Evolutionary conservation across 2,329 filamentous ascomycete genomes (phyloP), one percentile per base, ranked within the genome.

Genomic region (Xylariaceae sp.): DNA sequence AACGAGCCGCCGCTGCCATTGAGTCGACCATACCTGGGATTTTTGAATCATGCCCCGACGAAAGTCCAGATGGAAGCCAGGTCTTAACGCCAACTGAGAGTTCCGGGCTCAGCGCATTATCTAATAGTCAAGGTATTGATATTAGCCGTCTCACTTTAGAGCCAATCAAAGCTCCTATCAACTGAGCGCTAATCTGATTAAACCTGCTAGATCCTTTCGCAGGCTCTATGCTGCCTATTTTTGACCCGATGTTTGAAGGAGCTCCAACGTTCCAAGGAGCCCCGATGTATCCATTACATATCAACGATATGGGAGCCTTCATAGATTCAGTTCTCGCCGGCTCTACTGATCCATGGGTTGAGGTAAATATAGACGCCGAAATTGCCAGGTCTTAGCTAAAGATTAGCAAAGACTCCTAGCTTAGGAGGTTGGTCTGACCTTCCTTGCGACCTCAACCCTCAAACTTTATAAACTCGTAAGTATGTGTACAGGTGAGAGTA

Each of bases 181-280:
- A 37, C 8, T 46, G 2, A 50, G 4, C 12, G 31, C 40, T 61
- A 21, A 55, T 19, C 14, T 31, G 17, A 23, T 21, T 8, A 14
- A 44, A 43, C 12, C 3, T 11, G 2, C 16, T 17, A 62, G 60
- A 62, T 44, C 44, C 56, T 16, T 62, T 60, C 14, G 39, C 53
- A 4, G 60, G 60, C 45, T 41, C 56, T 5, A 51, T 51, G 41
- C 14, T 53, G 17, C 60, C 60, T 14, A 53, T 60, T 21, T 62
- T 62, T 12, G 56, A 59, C 29, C 52, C 56, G 2, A 62, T 62
- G 56, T 62, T 60, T 19, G 52, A 62, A 33, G 56, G 60, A 19
- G 52, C 53, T 2, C 53, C 53, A 17, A 50, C 19, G 6, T 23
- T 40, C 19, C 16, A 40, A 14, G 37, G 37, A 7, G 19, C 53